Evolutionary conservation across 768 basidiomycete genomes (phyloP).

Genomic region (Leucocoprinus sp.): DNA sequence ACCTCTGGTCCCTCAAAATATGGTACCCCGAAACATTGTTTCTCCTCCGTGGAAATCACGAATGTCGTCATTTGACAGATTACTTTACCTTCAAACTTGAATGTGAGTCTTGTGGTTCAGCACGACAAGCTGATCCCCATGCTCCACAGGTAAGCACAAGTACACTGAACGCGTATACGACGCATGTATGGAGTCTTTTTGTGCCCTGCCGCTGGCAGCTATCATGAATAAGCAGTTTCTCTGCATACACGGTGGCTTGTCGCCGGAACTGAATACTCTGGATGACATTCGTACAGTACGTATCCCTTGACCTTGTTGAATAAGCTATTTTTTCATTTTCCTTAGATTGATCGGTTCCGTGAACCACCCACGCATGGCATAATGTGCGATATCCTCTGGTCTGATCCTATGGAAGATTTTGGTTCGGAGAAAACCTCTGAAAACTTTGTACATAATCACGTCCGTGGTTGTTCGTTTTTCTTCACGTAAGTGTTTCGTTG

Average conservation of each 20-base stretch:
- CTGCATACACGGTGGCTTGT: conserved; percentile 96
- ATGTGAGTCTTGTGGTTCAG: conserved; percentile 46
- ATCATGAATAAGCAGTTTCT: conserved; percentile 99
- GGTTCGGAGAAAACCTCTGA: conserved; percentile 89
- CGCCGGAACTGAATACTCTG: conserved; percentile 89
- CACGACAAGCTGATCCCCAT: conserved; percentile 5
- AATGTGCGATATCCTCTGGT: conserved; percentile 99
- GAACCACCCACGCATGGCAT: conserved; percentile 96
- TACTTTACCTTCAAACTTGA: conserved; percentile 99
- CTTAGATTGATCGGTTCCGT: conserved; percentile 92
- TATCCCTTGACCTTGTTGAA: conserved; percentile 12
- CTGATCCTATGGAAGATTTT: conserved; percentile 96
- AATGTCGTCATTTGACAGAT: conserved; percentile 96
- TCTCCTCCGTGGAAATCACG: conserved; percentile 95
- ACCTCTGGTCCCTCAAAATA: conserved; percentile 97
- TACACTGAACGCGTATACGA: conserved; percentile 96
- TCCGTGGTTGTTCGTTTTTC: conserved; percentile 96
- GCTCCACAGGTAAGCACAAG: conserved; percentile 84
- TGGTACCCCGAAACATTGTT: conserved; percentile 98
- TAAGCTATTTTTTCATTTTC: not conserved
- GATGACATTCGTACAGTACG: conserved; percentile 87
- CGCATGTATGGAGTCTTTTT: conserved; percentile 97
- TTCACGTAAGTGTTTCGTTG: conserved; percentile 36
- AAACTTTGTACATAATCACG: conserved; percentile 91
- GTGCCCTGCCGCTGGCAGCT: conserved; percentile 88